Base-by-base conservation (phyloP, 2,329 filamentous ascomycete genomes). In the Coniochaeta sp. region DNA sequence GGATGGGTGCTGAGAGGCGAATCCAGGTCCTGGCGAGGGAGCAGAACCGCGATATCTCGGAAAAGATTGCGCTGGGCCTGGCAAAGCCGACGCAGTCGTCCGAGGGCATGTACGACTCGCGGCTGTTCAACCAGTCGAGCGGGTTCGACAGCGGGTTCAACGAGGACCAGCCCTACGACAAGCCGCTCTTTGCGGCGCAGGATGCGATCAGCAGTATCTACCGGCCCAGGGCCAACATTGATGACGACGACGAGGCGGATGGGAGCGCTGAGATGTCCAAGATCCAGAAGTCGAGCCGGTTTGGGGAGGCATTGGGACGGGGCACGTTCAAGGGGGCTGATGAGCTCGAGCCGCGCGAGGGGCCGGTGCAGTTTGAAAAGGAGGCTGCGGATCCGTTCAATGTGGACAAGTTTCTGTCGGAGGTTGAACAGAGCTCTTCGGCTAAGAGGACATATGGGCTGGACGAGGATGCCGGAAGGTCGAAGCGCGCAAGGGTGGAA, bases 91-190 rank as follows among this genome's bases (percentile, higher is more conserved):
- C 95, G 4, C 89, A 95, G 71, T 90, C 88, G 58, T 89, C 89
- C 60, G 95, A 99, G 73, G 88, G 90, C 26, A 98, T 98, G 95
- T 99, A 96, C 77, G 95, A 99, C 76, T 96, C 92, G 1, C 83
- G 95, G 44, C 77, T 99, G 33, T 99, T 99, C 77, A 97, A 98
- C 76, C 91, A 96, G 76, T 89, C 87, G 6, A 93, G 89, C 67
- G 95, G 95, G 0, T 96, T 99, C 71, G 89, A 92, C 67, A 84
- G 87, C 58, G 95, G 93, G 0, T 92, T 97, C 81, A 99, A 99
- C 73, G 95, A 99, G 74, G 95, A 99, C 73, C 95, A 99, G 70
- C 87, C 88, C 0, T 99, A 98, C 77, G 95, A 98, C 74, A 98
- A 98, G 76, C 95, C 95, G 22, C 79, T 99, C 8, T 99, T 99